These are phyloP conservation scores for Viridothelium virens DNA, from an alignment of 495 filamentous ascomycete species.

Conservation along the genomic window DNA sequence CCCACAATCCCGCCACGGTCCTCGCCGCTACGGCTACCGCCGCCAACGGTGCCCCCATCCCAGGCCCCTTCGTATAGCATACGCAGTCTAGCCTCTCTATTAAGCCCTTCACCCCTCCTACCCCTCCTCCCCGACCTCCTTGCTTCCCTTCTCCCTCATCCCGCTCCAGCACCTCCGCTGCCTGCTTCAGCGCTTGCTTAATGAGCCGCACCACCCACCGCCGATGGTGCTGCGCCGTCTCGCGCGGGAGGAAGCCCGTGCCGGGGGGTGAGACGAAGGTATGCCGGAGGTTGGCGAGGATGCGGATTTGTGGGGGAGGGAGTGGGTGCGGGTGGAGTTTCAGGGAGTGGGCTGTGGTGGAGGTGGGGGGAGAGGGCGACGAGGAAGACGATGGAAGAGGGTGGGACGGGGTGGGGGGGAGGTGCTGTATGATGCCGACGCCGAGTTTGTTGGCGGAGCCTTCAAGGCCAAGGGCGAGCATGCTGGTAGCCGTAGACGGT, in stretches of 20 bases:
- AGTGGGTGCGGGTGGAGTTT: conserved; percentile 39
- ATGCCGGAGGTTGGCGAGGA: conserved; percentile 91
- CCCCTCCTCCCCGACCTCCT: background rate
- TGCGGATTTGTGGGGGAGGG: conserved; percentile 42
- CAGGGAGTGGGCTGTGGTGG: conserved; percentile 30
- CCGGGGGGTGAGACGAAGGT: conserved; percentile 89
- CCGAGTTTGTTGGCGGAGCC: conserved; percentile 97
- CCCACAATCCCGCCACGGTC: conserved; percentile 76
- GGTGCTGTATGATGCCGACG: conserved; percentile 84
- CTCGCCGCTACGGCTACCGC: conserved; percentile 79
- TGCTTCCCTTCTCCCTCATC: background rate
- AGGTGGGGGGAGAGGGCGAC: conserved; percentile 25
- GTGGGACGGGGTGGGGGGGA: background rate
- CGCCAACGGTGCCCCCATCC: conserved; percentile 94
- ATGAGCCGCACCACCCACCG: conserved; percentile 73
- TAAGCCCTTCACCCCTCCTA: background rate
- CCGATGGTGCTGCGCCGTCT: conserved; percentile 88
- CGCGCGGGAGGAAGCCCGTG: conserved; percentile 91
- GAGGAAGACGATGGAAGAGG: conserved; percentile 5
- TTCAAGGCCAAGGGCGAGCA: conserved; percentile 89
- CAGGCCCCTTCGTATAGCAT: conserved; percentile 91
- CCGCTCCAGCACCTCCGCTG: conserved; percentile 43
- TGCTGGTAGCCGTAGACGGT: conserved; percentile 28
- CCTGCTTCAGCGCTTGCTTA: conserved; percentile 64
- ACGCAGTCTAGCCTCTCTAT: conserved; percentile 69